Evolutionary conservation across 108 stramenopile species (phyloP).

Genomic region (Chaetoceros tenuissimus): DNA sequence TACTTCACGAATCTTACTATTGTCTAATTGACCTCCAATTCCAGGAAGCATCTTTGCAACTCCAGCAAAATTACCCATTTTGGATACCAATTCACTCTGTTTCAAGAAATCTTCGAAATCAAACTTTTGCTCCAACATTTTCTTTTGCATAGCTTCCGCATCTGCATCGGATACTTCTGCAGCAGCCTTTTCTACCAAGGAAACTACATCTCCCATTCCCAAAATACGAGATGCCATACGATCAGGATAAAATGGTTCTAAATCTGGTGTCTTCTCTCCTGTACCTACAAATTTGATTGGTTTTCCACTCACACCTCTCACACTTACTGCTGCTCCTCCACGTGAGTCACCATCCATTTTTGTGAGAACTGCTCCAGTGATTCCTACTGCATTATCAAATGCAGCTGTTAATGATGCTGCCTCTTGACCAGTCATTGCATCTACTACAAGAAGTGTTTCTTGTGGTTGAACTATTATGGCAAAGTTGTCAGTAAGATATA

Average conservation of each 20-base stretch:
- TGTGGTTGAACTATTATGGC: slow-evolving; percentile 53
- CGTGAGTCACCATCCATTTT: slow-evolving; percentile 94
- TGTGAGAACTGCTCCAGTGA: slow-evolving; percentile 90
- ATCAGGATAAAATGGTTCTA: slow-evolving; percentile 95
- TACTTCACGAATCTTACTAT: slow-evolving; percentile 50
- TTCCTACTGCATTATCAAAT: slow-evolving; percentile 87
- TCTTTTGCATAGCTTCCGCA: slow-evolving; percentile 69
- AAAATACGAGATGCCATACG: slow-evolving; percentile 94
- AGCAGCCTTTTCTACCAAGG: slow-evolving; percentile 91
- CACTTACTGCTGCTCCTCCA: slow-evolving; percentile 90
- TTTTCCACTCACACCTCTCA: slow-evolving; percentile 88
- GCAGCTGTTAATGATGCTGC: slow-evolving; percentile 90
- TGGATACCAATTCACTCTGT: slow-evolving; percentile 75
- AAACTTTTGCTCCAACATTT: slow-evolving; percentile 81
- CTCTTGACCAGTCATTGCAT: slow-evolving; percentile 97
- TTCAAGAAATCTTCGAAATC: slow-evolving; percentile 92
- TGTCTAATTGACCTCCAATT: slow-evolving; percentile 68
- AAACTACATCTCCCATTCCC: slow-evolving; percentile 95
- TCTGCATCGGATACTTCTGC: slow-evolving; percentile 86
- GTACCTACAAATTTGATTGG: slow-evolving; percentile 96
- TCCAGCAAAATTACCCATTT: slow-evolving; percentile 84
- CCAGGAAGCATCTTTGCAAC: slow-evolving; percentile 95
- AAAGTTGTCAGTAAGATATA: too few species aligned
- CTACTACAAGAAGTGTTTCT: slow-evolving; percentile 94
- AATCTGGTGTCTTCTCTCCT: slow-evolving; percentile 83